Percentiles rank a stretch among this genome's conserved stretches.
Conservation (phyloP, 176 grass and related monocot species). For the Cenchrus purpureus region DNA sequence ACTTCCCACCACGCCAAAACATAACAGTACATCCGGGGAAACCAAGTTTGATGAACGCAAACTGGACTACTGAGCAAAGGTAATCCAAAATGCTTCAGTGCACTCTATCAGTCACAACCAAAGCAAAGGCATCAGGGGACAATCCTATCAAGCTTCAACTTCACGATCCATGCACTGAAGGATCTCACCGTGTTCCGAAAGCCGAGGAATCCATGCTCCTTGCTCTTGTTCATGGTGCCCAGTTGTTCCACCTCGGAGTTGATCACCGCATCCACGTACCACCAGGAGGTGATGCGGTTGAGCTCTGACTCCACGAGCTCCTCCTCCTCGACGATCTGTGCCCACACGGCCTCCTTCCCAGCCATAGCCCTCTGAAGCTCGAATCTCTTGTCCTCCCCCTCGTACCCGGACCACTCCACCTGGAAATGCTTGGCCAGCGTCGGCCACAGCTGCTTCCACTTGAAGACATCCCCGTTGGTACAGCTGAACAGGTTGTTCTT, state of each 20-base stretch:
- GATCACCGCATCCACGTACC: slow-evolving; percentile 43
- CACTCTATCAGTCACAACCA: too few species aligned
- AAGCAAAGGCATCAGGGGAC: slow-evolving; percentile 20
- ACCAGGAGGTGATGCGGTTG: slow-evolving; percentile 61
- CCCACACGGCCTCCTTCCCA: slow-evolving; percentile 63
- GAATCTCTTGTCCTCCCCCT: slow-evolving; percentile 55
- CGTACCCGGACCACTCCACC: slow-evolving; percentile 60
- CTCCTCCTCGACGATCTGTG: slow-evolving; percentile 61
- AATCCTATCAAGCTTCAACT: slow-evolving; percentile 44
- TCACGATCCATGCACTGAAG: slow-evolving; percentile 68
- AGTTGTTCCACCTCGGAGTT: slow-evolving; percentile 31
- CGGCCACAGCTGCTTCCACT: slow-evolving; percentile 81
- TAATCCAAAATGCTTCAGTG: too few species aligned
- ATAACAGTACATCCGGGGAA: too few species aligned
- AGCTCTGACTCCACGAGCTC: slow-evolving; percentile 50
- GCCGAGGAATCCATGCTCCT: slow-evolving; percentile 84
- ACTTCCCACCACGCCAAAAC: too few species aligned
- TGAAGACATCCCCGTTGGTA: slow-evolving; percentile 81
- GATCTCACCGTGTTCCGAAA: slow-evolving; percentile 67
- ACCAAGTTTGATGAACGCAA: too few species aligned
- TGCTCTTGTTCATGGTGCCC: slow-evolving; percentile 87
- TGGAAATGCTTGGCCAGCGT: slow-evolving; percentile 63
- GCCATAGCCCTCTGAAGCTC: slow-evolving; percentile 57
- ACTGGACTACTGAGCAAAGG: too few species aligned
- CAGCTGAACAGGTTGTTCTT: slow-evolving; percentile 86